Evolutionary conservation across 192 early-diverging fungal species (phyloP).

Genomic region (Coemansia sp.): DNA sequence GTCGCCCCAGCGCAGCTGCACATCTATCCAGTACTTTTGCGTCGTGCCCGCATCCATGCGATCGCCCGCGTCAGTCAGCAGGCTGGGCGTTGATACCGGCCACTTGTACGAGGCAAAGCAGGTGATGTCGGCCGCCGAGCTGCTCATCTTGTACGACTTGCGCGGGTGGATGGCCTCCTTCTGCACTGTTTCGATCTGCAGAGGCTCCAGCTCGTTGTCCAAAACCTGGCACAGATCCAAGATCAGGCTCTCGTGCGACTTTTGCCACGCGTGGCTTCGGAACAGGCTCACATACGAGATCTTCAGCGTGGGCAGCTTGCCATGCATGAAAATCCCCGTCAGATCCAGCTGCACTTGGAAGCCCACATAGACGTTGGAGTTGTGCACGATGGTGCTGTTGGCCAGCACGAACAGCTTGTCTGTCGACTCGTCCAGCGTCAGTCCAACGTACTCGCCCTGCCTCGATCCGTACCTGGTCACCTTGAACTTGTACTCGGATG

Average conservation of each 20-base stretch:
- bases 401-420: constrained; percentile 55
- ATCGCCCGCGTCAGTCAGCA: constrained; percentile 90
- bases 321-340: constrained; percentile 99
- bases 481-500: constrained; percentile 13
- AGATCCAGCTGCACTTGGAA: constrained; percentile 99
- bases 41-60: constrained; percentile 96
- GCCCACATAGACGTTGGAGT: constrained; percentile 97
- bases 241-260: constrained; percentile 85
- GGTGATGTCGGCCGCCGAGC: constrained; percentile 86
- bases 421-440: constrained; percentile 14
- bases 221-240: constrained; percentile 90
- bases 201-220: constrained; percentile 94
- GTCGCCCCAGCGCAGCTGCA: constrained; percentile 98
- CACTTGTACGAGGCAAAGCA: constrained; percentile 98
- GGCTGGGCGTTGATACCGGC: constrained; percentile 93
- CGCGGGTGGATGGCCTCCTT: constrained; percentile 99
- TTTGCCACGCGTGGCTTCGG: constrained; percentile 98
- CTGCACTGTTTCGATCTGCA: constrained; percentile 98
- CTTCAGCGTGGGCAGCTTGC: constrained; percentile 99
- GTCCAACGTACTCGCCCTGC: constrained; percentile 28
- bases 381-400: constrained; percentile 46
- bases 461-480: constrained; percentile 1
- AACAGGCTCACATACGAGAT: constrained; percentile 99
- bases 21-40: constrained; percentile 97
- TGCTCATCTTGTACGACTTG: constrained; percentile 99